Evolutionary conservation across 2,329 filamentous ascomycete species (phyloP), one percentile per base, ranked within the genome.

Genomic region (Coniochaeta prunicola): DNA sequence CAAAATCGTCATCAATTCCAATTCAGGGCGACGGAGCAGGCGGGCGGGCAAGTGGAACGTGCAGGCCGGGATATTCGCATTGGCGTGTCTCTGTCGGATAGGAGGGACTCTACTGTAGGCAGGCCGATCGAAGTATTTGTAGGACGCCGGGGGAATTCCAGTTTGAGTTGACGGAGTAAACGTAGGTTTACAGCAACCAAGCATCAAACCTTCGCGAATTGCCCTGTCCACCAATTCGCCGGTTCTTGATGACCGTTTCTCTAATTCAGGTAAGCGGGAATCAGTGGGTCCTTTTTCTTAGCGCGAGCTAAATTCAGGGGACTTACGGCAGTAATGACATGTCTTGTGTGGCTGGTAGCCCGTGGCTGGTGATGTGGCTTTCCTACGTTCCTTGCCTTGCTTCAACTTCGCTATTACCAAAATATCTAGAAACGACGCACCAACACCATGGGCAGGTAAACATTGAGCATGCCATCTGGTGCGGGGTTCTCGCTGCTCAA

Each of bases 401-500:
- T n/a, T n/a, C n/a, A n/a, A n/a, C n/a, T n/a, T n/a, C n/a, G n/a
- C n/a, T n/a, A n/a, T n/a, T n/a, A n/a, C n/a, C n/a, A n/a, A n/a
- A n/a, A n/a, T n/a, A n/a, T n/a, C n/a, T n/a, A n/a, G n/a, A n/a
- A n/a, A n/a, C n/a, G n/a, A n/a, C n/a, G n/a, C n/a, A n/a, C n/a
- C n/a, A n/a, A n/a, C n/a, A n/a, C 15, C 17, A n/a, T 24, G n/a
- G 2, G n/a, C 40, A 21, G 24, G 40, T 9, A 45, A 13, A 24
- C 6, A 50, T 17, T 2, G 4, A 50, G 3, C 3, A 50, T 50
- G 45, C 12, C n/a, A 13, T 45, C 19, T 10, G 24, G 13, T 10
- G 21, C 9, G 30, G 21, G 73, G 62, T 66, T 59, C 24, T 67
- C 70, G 56, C 71, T 84, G 58, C 66, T 66, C 45, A 78, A 79